Evolutionary conservation across 768 basidiomycete genomes (phyloP), one percentile per base, ranked within the genome.

Genomic region (Mycena epipterygia): DNA sequence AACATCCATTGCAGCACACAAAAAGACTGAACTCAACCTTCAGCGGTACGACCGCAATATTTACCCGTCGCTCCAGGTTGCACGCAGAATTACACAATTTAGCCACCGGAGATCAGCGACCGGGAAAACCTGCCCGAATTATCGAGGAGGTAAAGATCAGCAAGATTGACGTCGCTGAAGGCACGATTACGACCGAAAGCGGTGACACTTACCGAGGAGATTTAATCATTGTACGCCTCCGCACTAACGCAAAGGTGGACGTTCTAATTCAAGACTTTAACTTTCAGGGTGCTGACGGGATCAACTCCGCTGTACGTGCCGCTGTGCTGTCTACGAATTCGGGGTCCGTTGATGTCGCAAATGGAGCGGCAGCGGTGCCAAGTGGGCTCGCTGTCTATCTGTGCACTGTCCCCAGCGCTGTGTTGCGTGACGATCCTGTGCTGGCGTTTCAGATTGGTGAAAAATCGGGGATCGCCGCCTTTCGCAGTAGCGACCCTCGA

Each of bases 281-380:
- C n/a, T 17, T 37, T 9, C n/a, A 71, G 70, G 71, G 72, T 37
- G 68, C 72, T 19, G 72, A 73, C 25, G 72, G 72, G 2, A 70
- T 73, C n/a, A 73, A 73, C 51, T 73, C 72, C 48, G 61, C 67
- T 13, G 64, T 73, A 12, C 67, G 72, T 52, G 63, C 58, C 17
- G 72, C 72, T 23, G 62, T 70, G n/a, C 16, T 70, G 29, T 70
- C 68, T 1, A 51, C 52, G 5, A 56, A 35, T 29, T 30, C 55
- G 16, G 68, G 68, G 39, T 51, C 56, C 30, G 33, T 69, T 29
- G 51, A 64, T 23, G 63, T 61, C 27, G 57, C 21, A 13, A 17
- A 23, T 48, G 63, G 62, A 21, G 46, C 62, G 17, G 57, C 63
- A 29, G 63, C 72, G 5, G 64, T 60, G 17, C 67, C 72, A 14